Evolutionary conservation across 179 eudicot genomes (phyloP), one percentile per base, ranked within the genome.

Genomic region (Patellifolia procumbens): DNA sequence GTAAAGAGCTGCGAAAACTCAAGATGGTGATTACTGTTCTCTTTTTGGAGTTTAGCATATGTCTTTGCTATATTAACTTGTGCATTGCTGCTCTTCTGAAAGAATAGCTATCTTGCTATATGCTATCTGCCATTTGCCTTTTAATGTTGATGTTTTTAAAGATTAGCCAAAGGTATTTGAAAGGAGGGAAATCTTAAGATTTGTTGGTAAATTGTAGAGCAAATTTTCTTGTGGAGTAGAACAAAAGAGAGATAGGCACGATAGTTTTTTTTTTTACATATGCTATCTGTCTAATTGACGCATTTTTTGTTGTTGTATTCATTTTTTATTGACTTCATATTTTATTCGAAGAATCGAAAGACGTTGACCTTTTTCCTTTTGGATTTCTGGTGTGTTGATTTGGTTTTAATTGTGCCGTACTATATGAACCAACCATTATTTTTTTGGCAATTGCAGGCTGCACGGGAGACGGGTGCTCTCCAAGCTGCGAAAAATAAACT

Each of bases 401-500:
- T 29, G 61, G 26, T 52, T 53, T 42, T 7, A 68, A 34, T 28
- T 28, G 5, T 42, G 19, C 4, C 17, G 3, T 29, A 31, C 6
- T 70, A 17, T 16, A 35, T 28, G 15, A 7, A 66, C 19, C 37
- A 48, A 63, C 51, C 4, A 5, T 37, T 45, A 39, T n/a, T 73
- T 60, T 62, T 45, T 68, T 68, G 60, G 72, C 24, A 49, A 73
- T 52, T 75, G 26, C 83, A 94, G 98, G 97, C 97, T 75, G 97
- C 98, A 68, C 87, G 85, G 78, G 97, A 94, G 85, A 94, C 98
- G 48, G 98, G 98, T 72, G 98, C 98, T 78, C 97, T 94, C 55
- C 97, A 94, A 86, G 98, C 98, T 84, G 98, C 98, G 73, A 94
- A 94, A 85, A 94, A 90, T 83, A 94, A 94, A 80, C 85, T 94